Base-by-base conservation (phyloP, 2,329 filamentous ascomycete genomes). In the Xylaria hypoxylon region DNA sequence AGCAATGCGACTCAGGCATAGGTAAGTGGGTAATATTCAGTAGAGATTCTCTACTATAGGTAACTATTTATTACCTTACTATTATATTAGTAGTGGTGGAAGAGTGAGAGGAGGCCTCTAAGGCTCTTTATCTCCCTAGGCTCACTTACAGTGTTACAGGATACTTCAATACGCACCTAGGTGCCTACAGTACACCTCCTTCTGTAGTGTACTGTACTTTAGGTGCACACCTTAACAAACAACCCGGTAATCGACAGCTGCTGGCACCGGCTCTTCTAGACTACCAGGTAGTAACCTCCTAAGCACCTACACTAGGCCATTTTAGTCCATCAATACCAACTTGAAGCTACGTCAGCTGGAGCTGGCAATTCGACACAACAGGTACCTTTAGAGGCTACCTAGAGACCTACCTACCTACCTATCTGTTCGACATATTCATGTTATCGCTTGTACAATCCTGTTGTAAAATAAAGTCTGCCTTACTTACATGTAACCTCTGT, bases 341-440 rank as follows among this genome's bases (percentile, higher is more conserved):
- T 40, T 31, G 62, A 58, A 72, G 68, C 71, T 74, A 74, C 71
- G 72, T 74, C 72, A 74, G 71, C 72, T 73, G 60, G 67, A 68
- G 22, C 60, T 60, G 47, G 44, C 35, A 57, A 45, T 57, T 38
- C 26, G 55, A 62, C 59, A 40, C 60, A 44, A 7, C 24, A 8
- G 4, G 2, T 45, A 19, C 15, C 33, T 55, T 17, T n/a, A n/a
- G n/a, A n/a, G n/a, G n/a, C 42, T 45, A 48, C 22, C 28, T 28
- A n/a, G n/a, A n/a, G n/a, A n/a, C 22, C 13, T 24, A 15, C 38
- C 4, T n/a, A 7, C 13, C 22, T 31, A 47, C 35, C 13, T 31
- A 10, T 24, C 33, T 5, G 35, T 48, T 51, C 51, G 58, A 33
- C 31, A 28, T 28, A 48, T 57, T 33, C 50, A 48, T 38, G 44